Evolutionary conservation across 2,329 filamentous ascomycete species (phyloP).

Genomic region (Beauveria sp.): DNA sequence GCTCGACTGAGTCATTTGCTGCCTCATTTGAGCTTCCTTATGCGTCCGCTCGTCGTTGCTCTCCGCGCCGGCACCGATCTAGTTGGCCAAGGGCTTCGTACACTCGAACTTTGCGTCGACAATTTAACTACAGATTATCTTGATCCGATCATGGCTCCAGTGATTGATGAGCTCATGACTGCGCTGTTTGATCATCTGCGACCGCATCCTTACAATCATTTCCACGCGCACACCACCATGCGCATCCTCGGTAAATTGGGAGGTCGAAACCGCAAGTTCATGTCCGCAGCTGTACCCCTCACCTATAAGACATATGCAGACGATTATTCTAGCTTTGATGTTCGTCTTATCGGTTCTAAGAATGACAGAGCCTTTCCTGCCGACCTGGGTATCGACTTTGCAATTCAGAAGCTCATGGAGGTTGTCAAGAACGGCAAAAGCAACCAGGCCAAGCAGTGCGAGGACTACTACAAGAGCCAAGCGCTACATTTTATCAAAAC

Average conservation of each 20-base stretch:
- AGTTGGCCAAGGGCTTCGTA: constrained; percentile 87
- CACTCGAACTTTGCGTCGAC: constrained; percentile 92
- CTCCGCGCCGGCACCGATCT: constrained; percentile 85
- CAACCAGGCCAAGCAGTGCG: constrained; percentile 52
- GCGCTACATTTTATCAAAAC: constrained; percentile 80
- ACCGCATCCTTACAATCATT: constrained; percentile 91
- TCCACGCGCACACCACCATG: constrained; percentile 96
- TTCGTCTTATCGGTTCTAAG: constrained; percentile 82
- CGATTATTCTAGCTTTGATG: constrained; percentile 78
- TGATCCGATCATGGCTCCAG: constrained; percentile 97
- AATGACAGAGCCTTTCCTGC: constrained; percentile 83
- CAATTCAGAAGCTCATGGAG: constrained; percentile 82
- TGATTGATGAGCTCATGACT: constrained; percentile 98
- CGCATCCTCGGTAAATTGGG: constrained; percentile 94
- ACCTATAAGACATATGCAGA: constrained; percentile 80
- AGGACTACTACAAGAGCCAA: constrained; percentile 87
- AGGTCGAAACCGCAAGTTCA: constrained; percentile 89
- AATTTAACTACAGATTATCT: constrained; percentile 97
- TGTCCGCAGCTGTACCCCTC: constrained; percentile 81
- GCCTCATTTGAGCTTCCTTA: constrained; percentile 90
- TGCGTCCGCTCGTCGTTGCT: constrained; percentile 95
- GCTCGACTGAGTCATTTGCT: constrained; percentile 89
- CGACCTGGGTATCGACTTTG: constrained; percentile 78
- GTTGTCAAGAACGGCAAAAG: constrained; percentile 54
- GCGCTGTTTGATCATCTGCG: constrained; percentile 92